Evolutionary conservation across 2,329 filamentous ascomycete species (phyloP).

Genomic region (Fusarium dlaminii): DNA sequence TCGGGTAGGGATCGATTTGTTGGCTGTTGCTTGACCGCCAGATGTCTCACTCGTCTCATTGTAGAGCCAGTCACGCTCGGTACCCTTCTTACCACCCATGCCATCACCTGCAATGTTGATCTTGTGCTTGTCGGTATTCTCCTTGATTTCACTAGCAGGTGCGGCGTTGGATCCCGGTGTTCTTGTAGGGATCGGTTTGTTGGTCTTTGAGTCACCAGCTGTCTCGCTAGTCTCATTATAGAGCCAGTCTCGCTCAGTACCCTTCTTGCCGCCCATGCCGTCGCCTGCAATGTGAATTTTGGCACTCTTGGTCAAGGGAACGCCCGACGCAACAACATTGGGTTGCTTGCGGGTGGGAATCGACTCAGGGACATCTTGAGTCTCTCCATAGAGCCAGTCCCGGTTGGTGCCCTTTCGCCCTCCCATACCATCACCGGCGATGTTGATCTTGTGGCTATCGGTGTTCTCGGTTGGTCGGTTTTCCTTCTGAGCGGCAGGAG

Average conservation of each 20-base stretch:
- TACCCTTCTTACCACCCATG: constrained; percentile 69
- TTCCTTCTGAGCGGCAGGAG: constrained; percentile 63
- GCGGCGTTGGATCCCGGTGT: constrained; percentile 42
- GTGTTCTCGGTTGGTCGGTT: constrained; percentile 59
- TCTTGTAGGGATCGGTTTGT: constrained; percentile 45
- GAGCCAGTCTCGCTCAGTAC: constrained; percentile 65
- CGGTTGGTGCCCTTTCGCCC: constrained; percentile 64
- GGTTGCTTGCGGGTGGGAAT: constrained; percentile 32
- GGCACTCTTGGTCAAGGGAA: constrained; percentile 25
- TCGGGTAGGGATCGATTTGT: constrained; percentile 45
- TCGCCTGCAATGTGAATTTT: constrained; percentile 62
- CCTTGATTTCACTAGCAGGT: constrained; percentile 11
- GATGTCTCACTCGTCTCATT: constrained; percentile 54
- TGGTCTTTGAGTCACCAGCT: constrained; percentile 21
- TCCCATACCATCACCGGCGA: constrained; percentile 74
- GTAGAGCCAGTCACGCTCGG: constrained; percentile 66
- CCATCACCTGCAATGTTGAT: constrained; percentile 66
- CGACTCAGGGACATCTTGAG: constrained; percentile 44
- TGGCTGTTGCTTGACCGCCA: constrained; percentile 21
- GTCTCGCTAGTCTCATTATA: constrained; percentile 58
- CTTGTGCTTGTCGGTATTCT: constrained; percentile 29
- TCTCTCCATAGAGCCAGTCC: constrained; percentile 63
- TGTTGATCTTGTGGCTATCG: constrained; percentile 52
- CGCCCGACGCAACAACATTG: constrained; percentile 13
- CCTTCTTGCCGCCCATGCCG: constrained; percentile 71